Conservation (phyloP, 345 rosid species). For the Pistacia integerrima region DNA sequence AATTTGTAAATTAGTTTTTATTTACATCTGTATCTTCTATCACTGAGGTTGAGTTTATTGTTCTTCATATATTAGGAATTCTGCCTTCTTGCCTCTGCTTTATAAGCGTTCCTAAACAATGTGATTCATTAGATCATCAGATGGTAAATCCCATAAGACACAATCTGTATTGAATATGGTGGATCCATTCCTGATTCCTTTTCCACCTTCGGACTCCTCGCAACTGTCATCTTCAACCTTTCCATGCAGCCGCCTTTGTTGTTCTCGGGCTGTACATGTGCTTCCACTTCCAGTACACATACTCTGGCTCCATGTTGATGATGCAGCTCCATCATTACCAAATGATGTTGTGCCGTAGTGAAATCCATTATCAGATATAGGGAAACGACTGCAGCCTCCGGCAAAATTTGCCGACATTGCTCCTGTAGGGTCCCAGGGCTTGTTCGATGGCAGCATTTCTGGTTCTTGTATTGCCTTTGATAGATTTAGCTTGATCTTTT, state of each 20-base stretch:
- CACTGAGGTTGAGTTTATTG: constrained; percentile 27
- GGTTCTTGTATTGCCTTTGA: constrained; percentile 66
- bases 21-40: constrained; percentile 28
- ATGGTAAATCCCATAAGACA: constrained; percentile 80
- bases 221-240: constrained; percentile 47
- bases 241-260: constrained; percentile 34
- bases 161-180: constrained; percentile 68
- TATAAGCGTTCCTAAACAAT: constrained; percentile 36
- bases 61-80: constrained; percentile 14
- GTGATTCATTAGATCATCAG: constrained; percentile 73
- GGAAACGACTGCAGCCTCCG: constrained; percentile 39
- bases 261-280: constrained; percentile 52
- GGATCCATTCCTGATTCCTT: constrained; percentile 46
- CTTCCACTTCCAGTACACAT: constrained; percentile 57
- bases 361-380: constrained; percentile 33
- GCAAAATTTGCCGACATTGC: constrained; percentile 34
- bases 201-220: constrained; percentile 51
- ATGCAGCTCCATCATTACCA: constrained; percentile 52
- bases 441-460: constrained; percentile 38
- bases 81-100: constrained; percentile 12
- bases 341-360: constrained; percentile 50
- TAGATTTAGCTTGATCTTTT: constrained; percentile 65
- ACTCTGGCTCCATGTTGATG: constrained; percentile 64
- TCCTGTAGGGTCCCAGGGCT: constrained; percentile 43
- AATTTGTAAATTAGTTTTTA: constrained; percentile 25